Evolutionary conservation across 352 stramenopile species (phyloP).

Genomic region (Phytophthora capsici): DNA sequence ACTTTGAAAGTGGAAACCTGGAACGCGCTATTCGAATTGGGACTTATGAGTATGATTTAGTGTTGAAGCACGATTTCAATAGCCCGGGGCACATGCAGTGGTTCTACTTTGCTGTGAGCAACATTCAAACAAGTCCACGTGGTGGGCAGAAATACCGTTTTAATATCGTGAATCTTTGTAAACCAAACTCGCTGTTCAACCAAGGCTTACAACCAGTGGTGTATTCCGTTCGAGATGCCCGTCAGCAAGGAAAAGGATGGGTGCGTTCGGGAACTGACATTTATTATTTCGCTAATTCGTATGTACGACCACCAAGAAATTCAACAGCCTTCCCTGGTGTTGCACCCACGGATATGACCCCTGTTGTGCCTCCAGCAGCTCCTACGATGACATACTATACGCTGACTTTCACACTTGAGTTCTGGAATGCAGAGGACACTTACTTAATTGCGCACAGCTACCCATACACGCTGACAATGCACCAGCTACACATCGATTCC

Average conservation of each 20-base stretch:
- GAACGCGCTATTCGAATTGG: constrained; percentile 84
- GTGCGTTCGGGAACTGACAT: constrained; percentile 75
- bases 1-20: constrained; percentile 94
- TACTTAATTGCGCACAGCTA: constrained; percentile 92
- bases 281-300: constrained; percentile 88
- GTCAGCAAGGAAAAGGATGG: constrained; percentile 71
- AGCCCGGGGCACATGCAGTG: constrained; percentile 89
- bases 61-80: constrained; percentile 88
- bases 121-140: constrained; percentile 42
- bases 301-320: constrained; percentile 34
- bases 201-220: constrained; percentile 90
- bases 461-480: constrained; percentile 91
- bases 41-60: constrained; percentile 90
- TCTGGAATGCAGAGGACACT: constrained; percentile 81
- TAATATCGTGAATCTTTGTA: constrained; percentile 94
- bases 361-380: background rate
- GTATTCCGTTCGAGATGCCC: constrained; percentile 82
- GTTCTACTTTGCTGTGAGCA: constrained; percentile 95
- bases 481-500: constrained; percentile 63
- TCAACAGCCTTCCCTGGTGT: constrained; percentile 2
- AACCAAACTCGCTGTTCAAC: constrained; percentile 93
- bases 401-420: constrained; percentile 88
- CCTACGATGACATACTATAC: constrained; percentile 76
- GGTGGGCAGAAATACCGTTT: constrained; percentile 75
- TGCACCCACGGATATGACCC: constrained; percentile 1